Evolutionary conservation across 2,329 filamentous ascomycete genomes (phyloP), one percentile per base, ranked within the genome.

Genomic region (Monosporascus sp.): DNA sequence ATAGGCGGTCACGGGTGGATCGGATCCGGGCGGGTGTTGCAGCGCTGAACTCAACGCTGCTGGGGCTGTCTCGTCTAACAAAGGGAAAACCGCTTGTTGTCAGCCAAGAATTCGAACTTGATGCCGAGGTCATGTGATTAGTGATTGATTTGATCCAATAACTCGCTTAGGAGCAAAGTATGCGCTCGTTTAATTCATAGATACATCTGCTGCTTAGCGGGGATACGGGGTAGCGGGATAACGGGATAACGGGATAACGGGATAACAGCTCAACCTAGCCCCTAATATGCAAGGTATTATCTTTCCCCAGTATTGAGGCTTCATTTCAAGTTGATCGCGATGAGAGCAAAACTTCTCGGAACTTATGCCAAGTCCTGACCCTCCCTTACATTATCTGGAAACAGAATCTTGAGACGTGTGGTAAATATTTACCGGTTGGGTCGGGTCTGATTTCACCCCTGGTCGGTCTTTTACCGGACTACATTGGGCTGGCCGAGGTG

Each of bases 1-100:
- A 63, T 73, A 66, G 35, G 45, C 48, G 52, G 44, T 53, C 46
- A 59, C 58, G 58, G 63, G 60, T 54, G 55, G 49, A 43, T 57
- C 54, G 51, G 54, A 51, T 24, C 31, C 44, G n/a, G 40, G 49
- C 43, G 43, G 20, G 50, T 47, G 40, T 51, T 55, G 24, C 46
- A 50, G 54, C 35, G 50, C 50, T 52, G 41, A 54, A 43, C 49
- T 55, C 31, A 35, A 35, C 31, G 31, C 31, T 14, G 3, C 4
- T 35, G 9, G 31, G 9, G 31, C 9, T 35, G n/a, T 35, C 11
- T 35, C 31, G 11, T 35, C 31, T 40, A 11, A n/a, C 6, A 40
- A 18, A 8, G 14, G 22, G 24, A 43, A 43, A 20, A 5, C 2
- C 3, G 40, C n/a, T 43, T 8, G 40, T 18, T 6, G 22, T 43